Base-by-base conservation (phyloP, 768 basidiomycete species). In the Phaeolepiota aurea region DNA sequence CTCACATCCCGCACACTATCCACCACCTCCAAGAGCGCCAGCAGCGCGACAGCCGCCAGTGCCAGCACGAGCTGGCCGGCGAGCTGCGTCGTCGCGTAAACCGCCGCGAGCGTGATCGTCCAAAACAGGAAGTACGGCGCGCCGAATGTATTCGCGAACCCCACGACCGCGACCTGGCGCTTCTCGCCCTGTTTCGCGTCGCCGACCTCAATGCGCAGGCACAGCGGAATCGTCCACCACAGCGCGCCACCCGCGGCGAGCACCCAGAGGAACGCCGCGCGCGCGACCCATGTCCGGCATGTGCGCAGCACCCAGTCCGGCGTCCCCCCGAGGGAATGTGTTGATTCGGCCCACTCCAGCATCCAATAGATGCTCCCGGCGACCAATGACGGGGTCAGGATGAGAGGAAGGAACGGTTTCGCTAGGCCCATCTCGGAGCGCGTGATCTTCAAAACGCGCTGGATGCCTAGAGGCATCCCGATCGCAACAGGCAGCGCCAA, bases 91-190 rank as follows among this genome's bases (percentile, higher is more conserved):
- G 79, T 69, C 20, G 76, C 59, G 58, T 79, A 87, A 7, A 85
- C 65, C 10, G 82, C 40, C 3, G 68, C 66, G 30, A 94, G 73
- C 35, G 70, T 61, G 16, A 85, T 69, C 4, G 74, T 67, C 76
- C 85, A 84, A 53, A 96, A 87, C 25, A 94, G 63, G 41, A 92
- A 64, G 58, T 91, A 96, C 1, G 88, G 78, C 12, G 91, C 80
- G 12, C 91, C 94, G 51, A 80, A 93, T 0, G 87, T 80, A 55
- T 97, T 96, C 0, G 88, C 87, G 52, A 82, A 94, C 0, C 93
- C 93, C 1, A 90, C 59, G 1, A 97, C 74, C 14, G 52, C 46
- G 19, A 57, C 49, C 44, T 77, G 70, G 12, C 55, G 62, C 49
- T 47, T 66, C 44, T 48, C 48, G 16, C 53, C 39, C 32, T 58